Conservation (phyloP, 306 rosid genomes). For the Vicia sativa region DNA sequence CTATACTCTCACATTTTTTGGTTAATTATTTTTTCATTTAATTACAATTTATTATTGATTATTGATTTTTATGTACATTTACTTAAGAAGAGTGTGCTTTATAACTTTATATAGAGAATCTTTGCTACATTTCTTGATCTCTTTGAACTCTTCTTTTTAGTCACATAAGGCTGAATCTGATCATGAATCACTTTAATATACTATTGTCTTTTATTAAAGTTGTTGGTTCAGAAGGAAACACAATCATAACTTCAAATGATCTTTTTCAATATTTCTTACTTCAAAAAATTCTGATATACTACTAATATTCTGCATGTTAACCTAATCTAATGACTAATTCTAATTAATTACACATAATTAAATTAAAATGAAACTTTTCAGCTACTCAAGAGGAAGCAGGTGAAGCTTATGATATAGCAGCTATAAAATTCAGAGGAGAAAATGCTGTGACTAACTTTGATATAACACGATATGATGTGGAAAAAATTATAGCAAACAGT, state of each 20-base stretch:
- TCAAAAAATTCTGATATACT: not conserved
- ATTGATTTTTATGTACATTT: too few relatives aligned
- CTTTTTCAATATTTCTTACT: conserved; percentile 5
- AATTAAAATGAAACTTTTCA: conserved; percentile 37
- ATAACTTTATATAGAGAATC: conserved; percentile 38
- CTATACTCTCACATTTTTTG: conserved; percentile 26
- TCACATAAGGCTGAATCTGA: conserved; percentile 32
- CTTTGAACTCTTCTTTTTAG: conserved; percentile 37
- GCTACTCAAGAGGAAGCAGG: conserved; percentile 99
- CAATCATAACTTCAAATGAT: conserved; percentile 32
- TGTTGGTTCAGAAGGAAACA: conserved; percentile 33
- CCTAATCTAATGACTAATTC: conserved; percentile 7
- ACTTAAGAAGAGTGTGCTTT: conserved; percentile 35
- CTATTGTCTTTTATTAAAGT: conserved; percentile 39
- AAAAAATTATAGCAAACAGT: conserved; percentile 72
- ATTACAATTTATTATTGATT: too few relatives aligned
- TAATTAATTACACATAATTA: not conserved
- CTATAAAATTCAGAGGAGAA: conserved; percentile 81
- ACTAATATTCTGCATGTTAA: not conserved
- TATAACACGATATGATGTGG: conserved; percentile 79
- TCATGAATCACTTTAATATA: conserved; percentile 37
- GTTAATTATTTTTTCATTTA: not conserved
- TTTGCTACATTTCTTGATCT: conserved; percentile 30
- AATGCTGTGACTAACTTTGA: conserved; percentile 90
- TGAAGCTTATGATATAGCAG: conserved; percentile 90